phyloP scores from a whole-genome alignment of 1,284 basidiomycete genomes.

The Apiotrichum gracile region DNA sequence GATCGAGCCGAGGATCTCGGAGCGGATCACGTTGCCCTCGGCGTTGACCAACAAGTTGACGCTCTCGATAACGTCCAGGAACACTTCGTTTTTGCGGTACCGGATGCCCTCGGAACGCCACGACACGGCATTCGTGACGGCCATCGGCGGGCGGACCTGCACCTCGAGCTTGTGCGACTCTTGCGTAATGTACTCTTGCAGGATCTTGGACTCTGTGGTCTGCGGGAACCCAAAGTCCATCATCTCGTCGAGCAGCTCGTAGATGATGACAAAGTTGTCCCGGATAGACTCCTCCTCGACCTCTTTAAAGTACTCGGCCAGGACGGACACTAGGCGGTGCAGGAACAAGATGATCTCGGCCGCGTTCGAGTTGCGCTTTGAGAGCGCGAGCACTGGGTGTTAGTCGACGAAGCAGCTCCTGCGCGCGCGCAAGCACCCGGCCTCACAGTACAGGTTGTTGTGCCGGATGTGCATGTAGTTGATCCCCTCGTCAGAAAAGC shows the following conservation, averaged over 20 bases:
- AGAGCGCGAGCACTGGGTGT: constrained; percentile 77
- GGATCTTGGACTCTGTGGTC: constrained; percentile 97
- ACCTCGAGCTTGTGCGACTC: constrained; percentile 97
- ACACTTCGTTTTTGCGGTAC: constrained; percentile 99
- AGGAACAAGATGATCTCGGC: constrained; percentile 96
- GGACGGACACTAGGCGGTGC: constrained; percentile 69
- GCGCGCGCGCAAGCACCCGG: too few relatives aligned
- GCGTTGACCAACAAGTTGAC: constrained; percentile 96
- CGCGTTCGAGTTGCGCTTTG: constrained; percentile 93
- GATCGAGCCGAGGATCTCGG: constrained; percentile 92
- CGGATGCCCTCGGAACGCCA: constrained; percentile 98
- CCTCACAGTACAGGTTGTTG: constrained; percentile 92
- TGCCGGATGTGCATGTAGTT: constrained; percentile 99
- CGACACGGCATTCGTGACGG: constrained; percentile 96
- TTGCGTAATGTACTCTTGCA: constrained; percentile 96
- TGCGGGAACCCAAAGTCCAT: constrained; percentile 99
- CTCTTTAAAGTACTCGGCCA: constrained; percentile 98
- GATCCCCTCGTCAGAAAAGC: constrained; percentile 86
- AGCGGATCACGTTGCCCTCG: constrained; percentile 92
- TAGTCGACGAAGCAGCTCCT: constrained; percentile 23
- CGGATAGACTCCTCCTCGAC: constrained; percentile 98
- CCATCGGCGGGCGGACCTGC: constrained; percentile 93
- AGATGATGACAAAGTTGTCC: constrained; percentile 98
- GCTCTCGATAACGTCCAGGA: constrained; percentile 96
- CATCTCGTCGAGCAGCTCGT: constrained; percentile 98